These are phyloP conservation scores for Yarrowia sp. DNA, from an alignment of 805 yeast genomes.

Conservation along the genomic window DNA sequence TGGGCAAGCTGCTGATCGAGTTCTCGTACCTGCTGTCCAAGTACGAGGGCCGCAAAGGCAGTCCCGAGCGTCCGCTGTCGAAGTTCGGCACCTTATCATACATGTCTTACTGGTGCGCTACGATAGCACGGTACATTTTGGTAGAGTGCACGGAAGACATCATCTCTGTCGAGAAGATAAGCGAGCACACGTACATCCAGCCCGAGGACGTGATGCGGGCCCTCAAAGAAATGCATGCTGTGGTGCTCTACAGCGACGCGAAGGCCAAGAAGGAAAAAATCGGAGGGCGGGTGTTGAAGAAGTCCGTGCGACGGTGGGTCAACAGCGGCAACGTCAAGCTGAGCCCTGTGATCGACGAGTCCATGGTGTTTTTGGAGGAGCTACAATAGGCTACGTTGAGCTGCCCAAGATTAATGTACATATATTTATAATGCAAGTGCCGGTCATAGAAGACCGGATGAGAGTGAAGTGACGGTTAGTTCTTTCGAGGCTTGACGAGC, in stretches of 20 bases:
- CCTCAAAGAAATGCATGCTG: slow-evolving; percentile 37
- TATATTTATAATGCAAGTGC: slow-evolving; percentile 22
- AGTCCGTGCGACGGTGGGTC: slow-evolving; percentile 15
- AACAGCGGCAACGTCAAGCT: background rate
- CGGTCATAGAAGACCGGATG: slow-evolving; percentile 5
- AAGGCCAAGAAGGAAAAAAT: slow-evolving; percentile 1
- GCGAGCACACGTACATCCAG: slow-evolving; percentile 39
- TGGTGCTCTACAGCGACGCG: slow-evolving; percentile 22
- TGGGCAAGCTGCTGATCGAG: slow-evolving; percentile 79
- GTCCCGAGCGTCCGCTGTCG: slow-evolving; percentile 90
- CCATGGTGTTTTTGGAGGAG: slow-evolving; percentile 11
- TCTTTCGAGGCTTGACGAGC: slow-evolving; percentile 42
- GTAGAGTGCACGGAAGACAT: slow-evolving; percentile 7
- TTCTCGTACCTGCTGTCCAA: slow-evolving; percentile 76
- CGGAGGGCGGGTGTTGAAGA: slow-evolving; percentile 11
- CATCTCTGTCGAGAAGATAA: slow-evolving; percentile 35
- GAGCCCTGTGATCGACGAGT: slow-evolving; percentile 7
- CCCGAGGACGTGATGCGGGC: slow-evolving; percentile 39
- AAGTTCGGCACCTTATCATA: slow-evolving; percentile 76
- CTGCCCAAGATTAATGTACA: no score
- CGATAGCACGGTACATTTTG: slow-evolving; percentile 41
- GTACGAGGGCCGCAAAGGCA: slow-evolving; percentile 62
- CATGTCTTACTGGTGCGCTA: slow-evolving; percentile 68
- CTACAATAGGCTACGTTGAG: no score
- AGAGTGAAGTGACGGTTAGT: slow-evolving; percentile 31